Base-by-base conservation (phyloP, 1,139 yeast genomes). In the Suhomyces bokatorum region DNA sequence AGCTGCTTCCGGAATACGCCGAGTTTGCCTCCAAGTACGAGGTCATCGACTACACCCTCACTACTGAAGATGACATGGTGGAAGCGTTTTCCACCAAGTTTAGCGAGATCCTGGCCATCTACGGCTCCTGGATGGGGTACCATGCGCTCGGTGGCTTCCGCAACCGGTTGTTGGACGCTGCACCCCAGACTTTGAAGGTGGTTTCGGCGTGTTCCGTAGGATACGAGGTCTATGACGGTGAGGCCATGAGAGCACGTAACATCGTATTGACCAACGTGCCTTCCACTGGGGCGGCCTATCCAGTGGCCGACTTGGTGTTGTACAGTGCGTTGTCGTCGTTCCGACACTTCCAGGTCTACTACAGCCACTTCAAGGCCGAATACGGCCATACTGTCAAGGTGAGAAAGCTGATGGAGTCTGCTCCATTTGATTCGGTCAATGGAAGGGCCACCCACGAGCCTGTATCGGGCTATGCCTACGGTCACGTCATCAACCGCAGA, bases 241-340 rank as follows among this genome's bases (percentile, higher is more conserved):
- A 51, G 1, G 67, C 59, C 10, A 54, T 71, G 67, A 54, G 58
- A 13, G 63, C 66, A 22, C 69, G 68, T 41, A 76, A 75, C n/a
- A 77, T 87, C 32, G 56, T 66, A 5, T 69, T 87, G 46, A 80
- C 87, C 51, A 84, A 87, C 60, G 83, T 81, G 15, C 89, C 90
- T 0, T 76, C 85, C 5, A 66, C 73, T 36, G 81, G 69, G 20
- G 76, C 87, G 0, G 78, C 85, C 4, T 78, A 72, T 40, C 87
- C 88, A 11, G 96, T 88, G n/a, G 89, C 95, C 1, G 96, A 88
- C 54, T 64, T 82, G 48, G 95, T 84, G 0, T 65, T 86, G 39
- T 77, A 73, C 56, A 73, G 83, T 53, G 66, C 87, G 0, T 63
- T 87, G 48, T 70, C 79, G 32, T 76, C 84, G 28, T 85, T 84